Base-by-base conservation (phyloP, 108 stramenopile species). In the Nannochloropsis salina region DNA sequence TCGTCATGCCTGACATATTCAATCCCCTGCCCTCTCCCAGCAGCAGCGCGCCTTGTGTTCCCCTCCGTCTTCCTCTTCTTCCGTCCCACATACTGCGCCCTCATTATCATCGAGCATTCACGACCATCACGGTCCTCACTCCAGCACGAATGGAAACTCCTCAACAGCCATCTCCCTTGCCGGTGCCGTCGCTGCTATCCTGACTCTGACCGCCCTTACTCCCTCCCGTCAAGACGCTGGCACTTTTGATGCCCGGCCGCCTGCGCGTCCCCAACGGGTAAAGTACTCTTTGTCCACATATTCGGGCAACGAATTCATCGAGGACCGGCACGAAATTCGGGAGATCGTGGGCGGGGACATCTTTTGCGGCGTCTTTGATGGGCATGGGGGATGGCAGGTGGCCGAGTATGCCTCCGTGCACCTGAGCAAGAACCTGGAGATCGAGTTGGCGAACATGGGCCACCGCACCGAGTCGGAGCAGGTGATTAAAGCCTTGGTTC, bases 361-460 rank as follows among this genome's bases (percentile, higher is more conserved):
- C 80, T 87, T 90, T 44, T 89, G 81, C 43, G 90, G 88, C 12
- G 92, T 93, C 12, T 90, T 91, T n/a, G 92, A 92, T 87, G 92
- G 92, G 12, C 92, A 93, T 45, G 92, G 93, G 12, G 93, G 93
- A 43, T 93, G 93, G 93, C 93, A 93, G 83, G 90, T 88, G 43
- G 89, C 91, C 41, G 93, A 93, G 80, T 91, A 85, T n/a, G 91
- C 88, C 43, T 89, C 84, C 44, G 85, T 86, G 74, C 85, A 85
- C 43, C 81, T 89, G 79, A 79, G 44, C 83, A 83, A 47, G 44
- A 85, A 44, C 6, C 79, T 85, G 79, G 85, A 86, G 47, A 47
- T 79, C 6, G 88, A 86, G 85, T 61, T 89, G 42, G 43, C 22
- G 5, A 22, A 81, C 22, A 41, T 61, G 51, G 74, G 61, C 83